A percentile compares a stretch with the other conserved stretches of the same genome.
phyloP scores from a whole-genome alignment of 345 rosid species.

The Ailanthus altissimus region DNA sequence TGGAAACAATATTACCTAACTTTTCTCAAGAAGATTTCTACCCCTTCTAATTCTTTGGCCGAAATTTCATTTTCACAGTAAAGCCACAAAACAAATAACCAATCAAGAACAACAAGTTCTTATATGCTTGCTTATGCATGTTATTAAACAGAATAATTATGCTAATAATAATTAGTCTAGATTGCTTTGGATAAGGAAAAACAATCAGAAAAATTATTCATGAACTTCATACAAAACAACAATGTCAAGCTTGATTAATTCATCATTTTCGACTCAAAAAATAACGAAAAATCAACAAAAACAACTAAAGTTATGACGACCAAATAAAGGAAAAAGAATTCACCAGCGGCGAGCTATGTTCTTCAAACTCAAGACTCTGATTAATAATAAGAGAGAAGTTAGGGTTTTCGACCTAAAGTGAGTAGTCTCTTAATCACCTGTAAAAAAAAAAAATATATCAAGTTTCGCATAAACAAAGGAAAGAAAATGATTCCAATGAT shows the following conservation, averaged over 20 bases:
- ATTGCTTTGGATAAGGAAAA: background rate
- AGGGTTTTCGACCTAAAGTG: background rate
- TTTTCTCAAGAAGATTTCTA: background rate
- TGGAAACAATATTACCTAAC: background rate
- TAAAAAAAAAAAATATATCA: background rate
- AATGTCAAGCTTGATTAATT: background rate
- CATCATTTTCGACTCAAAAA: background rate
- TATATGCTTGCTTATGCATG: background rate
- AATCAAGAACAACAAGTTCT: background rate
- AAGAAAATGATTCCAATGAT: background rate
- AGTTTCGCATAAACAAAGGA: background rate
- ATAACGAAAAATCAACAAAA: background rate
- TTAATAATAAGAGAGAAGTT: background rate
- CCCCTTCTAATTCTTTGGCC: background rate
- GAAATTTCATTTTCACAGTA: background rate
- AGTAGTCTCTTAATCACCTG: background rate
- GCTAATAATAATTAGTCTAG: background rate
- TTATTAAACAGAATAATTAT: background rate
- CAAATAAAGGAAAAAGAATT: background rate
- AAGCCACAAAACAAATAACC: background rate
- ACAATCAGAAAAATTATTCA: background rate
- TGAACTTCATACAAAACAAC: background rate
- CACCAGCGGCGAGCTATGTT: slow-evolving; percentile 2
- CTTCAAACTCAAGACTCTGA: background rate
- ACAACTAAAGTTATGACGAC: background rate